phyloP scores from a whole-genome alignment of 495 filamentous ascomycete genomes.

The Chaetomidium leptoderma region DNA sequence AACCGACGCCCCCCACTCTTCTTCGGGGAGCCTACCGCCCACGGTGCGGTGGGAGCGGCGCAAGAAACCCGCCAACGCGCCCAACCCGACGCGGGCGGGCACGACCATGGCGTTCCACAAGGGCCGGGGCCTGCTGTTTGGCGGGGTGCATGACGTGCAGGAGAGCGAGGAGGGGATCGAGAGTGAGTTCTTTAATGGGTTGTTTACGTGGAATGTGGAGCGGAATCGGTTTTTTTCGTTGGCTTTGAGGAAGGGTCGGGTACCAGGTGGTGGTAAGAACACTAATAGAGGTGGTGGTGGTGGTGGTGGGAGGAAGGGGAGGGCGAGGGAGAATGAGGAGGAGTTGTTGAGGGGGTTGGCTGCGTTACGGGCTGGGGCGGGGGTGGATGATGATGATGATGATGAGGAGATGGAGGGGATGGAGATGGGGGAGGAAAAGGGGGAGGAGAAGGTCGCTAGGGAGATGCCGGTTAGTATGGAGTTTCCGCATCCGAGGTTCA shows the following conservation, averaged over 20 bases:
- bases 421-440: constrained; percentile 49
- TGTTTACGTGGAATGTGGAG: constrained; percentile 91
- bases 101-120: constrained; percentile 90
- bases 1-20: constrained; percentile 57
- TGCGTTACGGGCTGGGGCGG: constrained; percentile 50
- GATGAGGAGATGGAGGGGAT: constrained; percentile 33
- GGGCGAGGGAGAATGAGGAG: constrained; percentile 81
- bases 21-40: constrained; percentile 57
- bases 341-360: constrained; percentile 82
- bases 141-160: constrained; percentile 91
- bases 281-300: constrained; percentile 37
- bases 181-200: constrained; percentile 86
- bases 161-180: constrained; percentile 93
- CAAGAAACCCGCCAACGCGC: constrained; percentile 86
- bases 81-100: constrained; percentile 77
- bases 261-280: constrained; percentile 38
- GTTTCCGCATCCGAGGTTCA: constrained; percentile 84
- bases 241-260: constrained; percentile 59
- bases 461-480: constrained; percentile 62
- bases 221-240: constrained; percentile 89
- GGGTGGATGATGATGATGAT: constrained; percentile 11
- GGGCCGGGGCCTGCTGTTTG: constrained; percentile 87
- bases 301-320: constrained; percentile 56
- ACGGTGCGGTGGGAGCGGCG: constrained; percentile 83
- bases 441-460: constrained; percentile 42